Conservation (phyloP, 257 asterid species). For the Gentiana straminea region DNA sequence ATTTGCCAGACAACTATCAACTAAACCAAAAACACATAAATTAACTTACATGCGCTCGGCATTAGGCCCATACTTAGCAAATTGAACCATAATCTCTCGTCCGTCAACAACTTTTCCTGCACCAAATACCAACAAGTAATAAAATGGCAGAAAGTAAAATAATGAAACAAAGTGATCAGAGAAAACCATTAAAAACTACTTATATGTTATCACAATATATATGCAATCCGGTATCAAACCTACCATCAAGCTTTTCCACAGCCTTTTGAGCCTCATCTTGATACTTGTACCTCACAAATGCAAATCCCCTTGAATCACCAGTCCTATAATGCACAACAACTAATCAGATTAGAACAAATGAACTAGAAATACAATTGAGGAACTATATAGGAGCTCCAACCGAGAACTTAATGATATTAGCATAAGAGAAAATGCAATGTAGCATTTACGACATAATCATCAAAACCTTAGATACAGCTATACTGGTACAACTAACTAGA, state of each 20-base stretch:
- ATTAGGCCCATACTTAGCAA: conserved; percentile 95
- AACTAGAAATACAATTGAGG: background rate
- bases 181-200: too few species aligned
- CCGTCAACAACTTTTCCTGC: conserved; percentile 94
- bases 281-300: conserved; percentile 88
- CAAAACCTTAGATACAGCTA: too few species aligned
- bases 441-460: too few species aligned
- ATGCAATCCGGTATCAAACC: conserved; percentile 5
- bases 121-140: background rate
- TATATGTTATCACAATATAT: too few species aligned
- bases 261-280: conserved; percentile 96
- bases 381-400: too few species aligned
- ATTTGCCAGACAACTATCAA: background rate
- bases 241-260: conserved; percentile 93
- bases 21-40: background rate
- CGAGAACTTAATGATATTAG: too few species aligned
- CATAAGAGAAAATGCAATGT: too few species aligned
- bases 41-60: conserved; percentile 80
- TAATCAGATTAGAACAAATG: background rate
- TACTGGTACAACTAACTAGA: too few species aligned
- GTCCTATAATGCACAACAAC: conserved; percentile 35
- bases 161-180: too few species aligned
- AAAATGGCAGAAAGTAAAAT: background rate
- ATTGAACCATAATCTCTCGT: conserved; percentile 94
- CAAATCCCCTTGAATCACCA: conserved; percentile 98